Evolutionary conservation across 2,329 filamentous ascomycete genomes (phyloP), one percentile per base, ranked within the genome.

Genomic region (Beauveria asiatica): DNA sequence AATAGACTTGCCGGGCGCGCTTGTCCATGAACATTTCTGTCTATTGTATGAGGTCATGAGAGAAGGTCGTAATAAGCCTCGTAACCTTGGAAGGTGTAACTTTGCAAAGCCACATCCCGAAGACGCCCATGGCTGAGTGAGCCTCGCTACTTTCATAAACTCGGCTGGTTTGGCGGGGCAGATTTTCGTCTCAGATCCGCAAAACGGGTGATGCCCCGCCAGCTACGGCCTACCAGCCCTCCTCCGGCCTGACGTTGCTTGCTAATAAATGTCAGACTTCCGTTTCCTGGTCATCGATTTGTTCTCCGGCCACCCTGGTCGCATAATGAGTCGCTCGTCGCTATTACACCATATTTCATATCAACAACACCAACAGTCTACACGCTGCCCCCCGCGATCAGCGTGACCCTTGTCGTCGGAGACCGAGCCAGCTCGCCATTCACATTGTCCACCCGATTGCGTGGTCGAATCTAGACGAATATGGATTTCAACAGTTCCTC

Each of bases 401-500:
- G n/a, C 54, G n/a, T 17, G n/a, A 30, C 13, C 6, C 9, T n/a
- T 9, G 27, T 59, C 27, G 9, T 59, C 57, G 49, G 57, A 59
- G 41, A 45, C 41, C 57, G 27, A 59, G 57, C 41, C 17, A 52
- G 23, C 23, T 17, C 13, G 17, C 37, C 9, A 21, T 59, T 46
- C 42, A 46, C 21, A 45, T n/a, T 11, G 21, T 25, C 17, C 9
- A 11, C 49, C 10, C 17, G 30, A 13, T 37, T 39, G 6, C 11
- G 23, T 21, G 21, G 41, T 41, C 44, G 21, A 41, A 21, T 13
- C 25, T 7, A 19, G 33, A 13, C 60, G 51, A 65, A 41, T 63
- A 87, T 87, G 84, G 83, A 84, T 65, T 87, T 87, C 74, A 85
- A 86, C 72, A 83, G 80, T 75, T 82, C 83, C 37, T 84, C 83